These are phyloP conservation scores for Pinus taeda DNA, from an alignment of 75 land plant species.

Conservation along the genomic window DNA sequence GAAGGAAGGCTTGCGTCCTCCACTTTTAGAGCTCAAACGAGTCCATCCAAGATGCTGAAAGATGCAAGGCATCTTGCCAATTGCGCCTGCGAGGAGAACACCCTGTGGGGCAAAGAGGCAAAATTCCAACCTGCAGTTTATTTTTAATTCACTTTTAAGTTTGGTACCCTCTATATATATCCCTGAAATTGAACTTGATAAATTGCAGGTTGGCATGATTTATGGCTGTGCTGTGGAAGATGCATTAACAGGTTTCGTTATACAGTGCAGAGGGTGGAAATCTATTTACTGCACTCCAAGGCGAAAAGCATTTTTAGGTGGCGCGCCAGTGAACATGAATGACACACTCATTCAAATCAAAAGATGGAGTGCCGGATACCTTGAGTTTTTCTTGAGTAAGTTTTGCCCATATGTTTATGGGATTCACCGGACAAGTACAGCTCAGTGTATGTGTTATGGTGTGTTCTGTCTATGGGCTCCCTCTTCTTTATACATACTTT, in stretches of 20 bases:
- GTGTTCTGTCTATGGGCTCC: constrained; percentile 26
- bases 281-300: constrained; percentile 34
- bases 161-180: neutral
- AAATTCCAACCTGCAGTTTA: neutral
- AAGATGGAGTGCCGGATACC: constrained; percentile 35
- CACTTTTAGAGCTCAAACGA: constrained; percentile 1
- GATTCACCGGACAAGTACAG: neutral
- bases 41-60: constrained; percentile 12
- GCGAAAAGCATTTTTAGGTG: constrained; percentile 35
- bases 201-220: constrained; percentile 45
- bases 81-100: constrained; percentile 36
- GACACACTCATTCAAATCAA: constrained; percentile 30
- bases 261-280: constrained; percentile 52
- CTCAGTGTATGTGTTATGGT: constrained; percentile 17
- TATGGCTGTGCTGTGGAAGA: constrained; percentile 70
- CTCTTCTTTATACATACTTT: constrained; percentile 20
- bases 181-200: neutral
- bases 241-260: constrained; percentile 51
- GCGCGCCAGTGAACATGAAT: constrained; percentile 28
- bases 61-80: constrained; percentile 17
- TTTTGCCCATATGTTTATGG: constrained; percentile 25
- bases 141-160: neutral
- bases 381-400: constrained; percentile 26
- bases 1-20: neutral
- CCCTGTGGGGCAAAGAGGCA: constrained; percentile 51